phyloP scores from a whole-genome alignment of 305 asterid genomes.

The Solanum hybrid region DNA sequence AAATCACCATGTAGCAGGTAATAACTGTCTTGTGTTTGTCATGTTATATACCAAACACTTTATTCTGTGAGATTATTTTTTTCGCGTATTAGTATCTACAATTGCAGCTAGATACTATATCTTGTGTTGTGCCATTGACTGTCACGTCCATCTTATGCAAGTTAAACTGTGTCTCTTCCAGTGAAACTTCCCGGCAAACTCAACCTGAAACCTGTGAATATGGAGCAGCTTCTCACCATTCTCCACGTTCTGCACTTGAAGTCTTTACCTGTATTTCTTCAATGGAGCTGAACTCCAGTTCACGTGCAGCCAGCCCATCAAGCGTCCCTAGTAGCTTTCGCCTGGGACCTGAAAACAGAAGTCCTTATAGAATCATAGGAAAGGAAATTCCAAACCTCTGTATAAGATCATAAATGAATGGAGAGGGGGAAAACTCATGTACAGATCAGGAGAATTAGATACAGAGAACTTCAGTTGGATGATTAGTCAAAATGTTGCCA shows the following conservation, averaged over 20 bases:
- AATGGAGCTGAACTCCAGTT: constrained; percentile 24
- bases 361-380: not conserved
- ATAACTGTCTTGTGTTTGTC: not conserved
- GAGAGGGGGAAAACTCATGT: not conserved
- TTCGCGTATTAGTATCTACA: not conserved
- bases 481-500: not conserved
- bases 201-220: constrained; percentile 21
- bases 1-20: constrained; percentile 34
- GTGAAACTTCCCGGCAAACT: constrained; percentile 35
- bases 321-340: constrained; percentile 11
- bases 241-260: constrained; percentile 48
- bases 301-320: constrained; percentile 24
- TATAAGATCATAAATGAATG: not conserved
- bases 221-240: constrained; percentile 26
- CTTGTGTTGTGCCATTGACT: not conserved
- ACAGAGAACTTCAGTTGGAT: not conserved
- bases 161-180: constrained; percentile 5
- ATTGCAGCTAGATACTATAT: not conserved
- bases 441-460: not conserved
- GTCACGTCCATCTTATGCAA: not conserved
- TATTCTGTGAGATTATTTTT: not conserved
- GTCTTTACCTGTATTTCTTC: constrained; percentile 27
- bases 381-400: not conserved
- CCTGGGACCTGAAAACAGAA: constrained; percentile 15
- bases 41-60: not conserved